These are phyloP conservation scores for Thielaviopsis ethacetica DNA, from an alignment of 2,329 filamentous ascomycete species.

Conservation along the genomic window DNA sequence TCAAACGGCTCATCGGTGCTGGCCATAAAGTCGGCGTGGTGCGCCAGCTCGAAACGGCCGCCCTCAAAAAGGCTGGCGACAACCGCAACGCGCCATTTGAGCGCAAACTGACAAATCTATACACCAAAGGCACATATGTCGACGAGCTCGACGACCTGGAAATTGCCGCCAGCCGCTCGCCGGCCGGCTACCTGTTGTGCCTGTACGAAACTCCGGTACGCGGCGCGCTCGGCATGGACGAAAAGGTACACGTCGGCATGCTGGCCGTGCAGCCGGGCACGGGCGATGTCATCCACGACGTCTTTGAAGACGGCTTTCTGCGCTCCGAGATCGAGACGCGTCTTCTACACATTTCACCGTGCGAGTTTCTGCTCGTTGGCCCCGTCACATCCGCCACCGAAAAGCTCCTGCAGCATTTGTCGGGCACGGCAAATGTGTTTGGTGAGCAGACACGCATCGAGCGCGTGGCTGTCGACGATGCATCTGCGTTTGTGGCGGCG, in stretches of 20 bases:
- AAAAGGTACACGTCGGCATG: constrained; percentile 82
- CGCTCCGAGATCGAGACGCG: constrained; percentile 87
- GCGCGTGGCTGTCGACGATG: constrained; percentile 29
- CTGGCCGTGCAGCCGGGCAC: constrained; percentile 91
- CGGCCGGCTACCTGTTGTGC: constrained; percentile 81
- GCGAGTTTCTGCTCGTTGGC: constrained; percentile 86
- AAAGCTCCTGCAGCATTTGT: constrained; percentile 79
- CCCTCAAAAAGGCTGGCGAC: constrained; percentile 85
- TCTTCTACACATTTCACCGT: constrained; percentile 87
- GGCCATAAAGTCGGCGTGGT: constrained; percentile 96
- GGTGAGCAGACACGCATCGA: constrained; percentile 82
- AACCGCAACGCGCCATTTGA: constrained; percentile 88
- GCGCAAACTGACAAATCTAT: constrained; percentile 85
- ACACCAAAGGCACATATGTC: constrained; percentile 95
- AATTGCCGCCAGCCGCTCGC: constrained; percentile 28
- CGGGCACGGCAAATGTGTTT: constrained; percentile 80
- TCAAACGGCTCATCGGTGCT: constrained; percentile 78
- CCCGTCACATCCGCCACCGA: constrained; percentile 81
- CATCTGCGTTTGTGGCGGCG: not conserved
- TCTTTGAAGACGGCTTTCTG: constrained; percentile 97
- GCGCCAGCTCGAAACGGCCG: constrained; percentile 84
- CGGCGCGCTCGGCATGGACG: constrained; percentile 64
- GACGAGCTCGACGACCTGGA: constrained; percentile 79
- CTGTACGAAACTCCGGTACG: constrained; percentile 74
- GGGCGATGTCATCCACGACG: constrained; percentile 88